Percentiles rank a stretch among this genome's conserved stretches.
phyloP scores from a whole-genome alignment of 768 basidiomycete species.

The Hydnomerulius pinastri region DNA sequence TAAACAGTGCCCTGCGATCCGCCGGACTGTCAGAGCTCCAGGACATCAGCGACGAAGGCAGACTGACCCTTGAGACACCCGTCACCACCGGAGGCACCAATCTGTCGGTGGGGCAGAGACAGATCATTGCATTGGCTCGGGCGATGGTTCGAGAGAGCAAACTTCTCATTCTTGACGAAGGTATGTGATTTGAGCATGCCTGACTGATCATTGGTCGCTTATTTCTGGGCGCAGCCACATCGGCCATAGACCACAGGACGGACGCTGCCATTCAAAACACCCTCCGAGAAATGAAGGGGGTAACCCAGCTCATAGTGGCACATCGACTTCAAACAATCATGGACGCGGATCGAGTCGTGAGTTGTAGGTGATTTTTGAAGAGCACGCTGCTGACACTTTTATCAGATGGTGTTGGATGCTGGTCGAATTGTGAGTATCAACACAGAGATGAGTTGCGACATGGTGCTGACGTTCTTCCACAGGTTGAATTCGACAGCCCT shows the following conservation, averaged over 20 bases:
- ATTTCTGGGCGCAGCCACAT: slow-evolving; percentile 1
- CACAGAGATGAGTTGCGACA: not conserved
- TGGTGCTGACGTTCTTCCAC: not conserved
- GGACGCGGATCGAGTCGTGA: slow-evolving; percentile 10
- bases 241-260: slow-evolving; percentile 11
- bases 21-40: slow-evolving; percentile 38
- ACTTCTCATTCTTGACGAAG: slow-evolving; percentile 48
- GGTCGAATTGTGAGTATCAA: slow-evolving; percentile 7
- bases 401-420: slow-evolving; percentile 10
- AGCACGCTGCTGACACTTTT: not conserved
- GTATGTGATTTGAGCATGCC: not conserved
- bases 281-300: slow-evolving; percentile 5
- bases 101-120: slow-evolving; percentile 48
- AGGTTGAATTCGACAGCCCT: slow-evolving; percentile 10
- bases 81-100: slow-evolving; percentile 40
- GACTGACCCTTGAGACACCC: slow-evolving; percentile 45
- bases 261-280: slow-evolving; percentile 9
- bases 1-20: slow-evolving; percentile 41
- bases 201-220: not conserved
- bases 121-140: slow-evolving; percentile 45
- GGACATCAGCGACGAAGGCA: slow-evolving; percentile 23
- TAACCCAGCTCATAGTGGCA: slow-evolving; percentile 12
- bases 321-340: slow-evolving; percentile 10
- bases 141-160: slow-evolving; percentile 46
- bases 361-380: not conserved